Evolutionary conservation across 306 rosid species (phyloP).

Genomic region (Leucaena leucocephala): DNA sequence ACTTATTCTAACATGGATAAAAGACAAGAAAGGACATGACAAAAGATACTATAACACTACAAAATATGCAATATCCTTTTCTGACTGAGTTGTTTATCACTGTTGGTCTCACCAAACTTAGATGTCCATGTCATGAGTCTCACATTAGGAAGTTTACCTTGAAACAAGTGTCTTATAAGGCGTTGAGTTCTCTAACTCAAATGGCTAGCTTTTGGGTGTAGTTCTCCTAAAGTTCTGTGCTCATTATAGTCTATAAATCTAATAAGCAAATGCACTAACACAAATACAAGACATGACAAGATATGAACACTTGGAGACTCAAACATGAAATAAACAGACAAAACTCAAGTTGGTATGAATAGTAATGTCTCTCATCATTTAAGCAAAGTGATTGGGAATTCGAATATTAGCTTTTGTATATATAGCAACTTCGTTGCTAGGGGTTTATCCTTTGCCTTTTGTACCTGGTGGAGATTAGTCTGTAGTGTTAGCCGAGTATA

Average conservation of each 20-base stretch:
- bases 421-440: not conserved
- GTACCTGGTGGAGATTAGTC: not conserved
- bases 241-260: not conserved
- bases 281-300: not conserved
- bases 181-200: no score
- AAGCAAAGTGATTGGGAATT: not conserved
- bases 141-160: no score
- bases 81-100: slow-evolving; percentile 8
- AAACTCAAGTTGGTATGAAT: not conserved
- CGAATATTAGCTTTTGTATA: no score
- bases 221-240: no score
- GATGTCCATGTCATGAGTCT: not conserved
- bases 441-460: not conserved
- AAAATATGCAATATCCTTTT: not conserved
- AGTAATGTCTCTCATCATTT: not conserved
- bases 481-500: not conserved
- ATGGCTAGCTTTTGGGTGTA: no score
- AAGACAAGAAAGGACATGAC: not conserved
- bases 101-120: not conserved
- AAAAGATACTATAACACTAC: not conserved
- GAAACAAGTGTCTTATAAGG: no score
- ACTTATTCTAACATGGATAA: not conserved
- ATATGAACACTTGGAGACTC: not conserved
- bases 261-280: not conserved
- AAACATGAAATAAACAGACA: not conserved